Base-by-base conservation (phyloP, 2,329 filamentous ascomycete genomes). In the Beauveria pseudobassiana region DNA sequence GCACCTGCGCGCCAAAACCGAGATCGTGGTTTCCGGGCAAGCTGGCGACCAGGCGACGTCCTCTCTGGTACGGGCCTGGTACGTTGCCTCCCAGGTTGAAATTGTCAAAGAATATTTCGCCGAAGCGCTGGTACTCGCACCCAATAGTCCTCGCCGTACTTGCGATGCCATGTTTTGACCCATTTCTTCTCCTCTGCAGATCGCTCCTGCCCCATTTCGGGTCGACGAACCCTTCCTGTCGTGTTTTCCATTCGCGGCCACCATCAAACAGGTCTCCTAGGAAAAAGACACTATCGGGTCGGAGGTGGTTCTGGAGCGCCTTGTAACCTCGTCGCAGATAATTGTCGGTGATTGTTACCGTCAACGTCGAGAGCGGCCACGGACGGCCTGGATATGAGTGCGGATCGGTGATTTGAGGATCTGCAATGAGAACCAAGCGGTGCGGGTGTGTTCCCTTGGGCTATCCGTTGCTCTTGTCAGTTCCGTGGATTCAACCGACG, bases 191-290 rank as follows among this genome's bases (percentile, higher is more conserved):
- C 85, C 43, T 77, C 71, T 7, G 75, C 74, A 2, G 84, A 82
- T 46, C 80, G 77, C 3, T 74, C 76, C 34, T 74, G 24, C 80
- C 80, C 85, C 85, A 87, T 64, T 78, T 77, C 1, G 83, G 83
- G 65, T 88, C 85, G 26, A 80, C 75, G 58, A 85, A 85, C 51
- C 80, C 74, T 49, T 84, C 87, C 26, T 80, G 80, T 2, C 75
- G 77, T 14, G 93, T 93, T 67, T 87, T 89, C 95, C 95, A 99
- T 78, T 99, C 95, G 67, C 95, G 84, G 9, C 95, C 95, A 4
- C 95, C 95, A 71, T 99, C 95, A 69, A 99, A 97, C 1, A 99
- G 78, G 71, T 99, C 95, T 8, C 95, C 95, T 0, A 99, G 79
- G 71, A 99, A 98, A 71, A 97, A 85, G 1, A 96, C 80, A 18